Conservation (phyloP, 148 eudicot genomes). For the Vaccinium macrocarpon region DNA sequence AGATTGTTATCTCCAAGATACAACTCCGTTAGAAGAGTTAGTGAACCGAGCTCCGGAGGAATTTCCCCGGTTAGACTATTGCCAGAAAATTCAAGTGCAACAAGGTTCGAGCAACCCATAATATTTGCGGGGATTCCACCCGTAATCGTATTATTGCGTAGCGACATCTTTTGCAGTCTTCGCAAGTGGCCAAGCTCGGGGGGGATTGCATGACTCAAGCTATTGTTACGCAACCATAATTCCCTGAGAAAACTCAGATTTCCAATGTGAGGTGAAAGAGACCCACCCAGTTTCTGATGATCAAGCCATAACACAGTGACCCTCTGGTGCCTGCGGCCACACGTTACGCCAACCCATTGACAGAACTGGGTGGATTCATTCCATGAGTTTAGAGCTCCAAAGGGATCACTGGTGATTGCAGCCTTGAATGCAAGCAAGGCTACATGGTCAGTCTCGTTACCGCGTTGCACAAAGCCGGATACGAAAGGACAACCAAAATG, state of each 20-base stretch:
- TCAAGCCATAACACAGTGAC: neutral
- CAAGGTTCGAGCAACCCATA: too few species aligned
- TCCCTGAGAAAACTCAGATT: neutral
- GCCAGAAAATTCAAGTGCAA: too few species aligned
- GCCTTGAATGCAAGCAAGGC: neutral
- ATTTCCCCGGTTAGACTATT: too few species aligned
- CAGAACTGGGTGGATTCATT: neutral
- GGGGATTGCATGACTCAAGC: neutral
- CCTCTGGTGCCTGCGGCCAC: neutral
- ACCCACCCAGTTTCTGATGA: neutral
- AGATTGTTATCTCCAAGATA: too few species aligned
- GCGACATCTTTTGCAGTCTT: too few species aligned
- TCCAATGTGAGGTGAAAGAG: neutral
- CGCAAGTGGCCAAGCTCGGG: too few species aligned
- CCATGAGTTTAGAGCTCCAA: neutral
- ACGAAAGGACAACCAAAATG: neutral
- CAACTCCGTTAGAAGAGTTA: too few species aligned
- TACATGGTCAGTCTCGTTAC: neutral
- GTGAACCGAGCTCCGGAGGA: too few species aligned
- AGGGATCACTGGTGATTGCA: neutral
- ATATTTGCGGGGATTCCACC: too few species aligned
- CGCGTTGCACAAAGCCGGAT: neutral
- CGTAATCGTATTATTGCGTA: too few species aligned
- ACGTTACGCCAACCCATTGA: neutral
- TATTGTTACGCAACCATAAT: neutral